Base-by-base conservation (phyloP, 169 alveolate species). In the Plasmodium inui region DNA sequence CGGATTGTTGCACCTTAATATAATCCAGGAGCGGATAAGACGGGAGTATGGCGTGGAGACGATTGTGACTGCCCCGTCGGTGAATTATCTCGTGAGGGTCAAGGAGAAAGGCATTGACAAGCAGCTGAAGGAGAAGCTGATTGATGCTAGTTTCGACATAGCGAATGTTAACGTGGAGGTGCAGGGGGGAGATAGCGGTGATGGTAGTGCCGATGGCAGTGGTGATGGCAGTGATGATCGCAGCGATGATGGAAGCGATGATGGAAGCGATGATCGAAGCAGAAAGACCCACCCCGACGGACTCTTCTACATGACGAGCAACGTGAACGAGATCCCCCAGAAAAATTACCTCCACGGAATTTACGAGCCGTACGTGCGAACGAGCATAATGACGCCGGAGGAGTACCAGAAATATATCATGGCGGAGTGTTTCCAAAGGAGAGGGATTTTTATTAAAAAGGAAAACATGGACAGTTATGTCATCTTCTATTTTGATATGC, bases 1-100 rank as follows among this genome's bases (percentile, higher is more conserved):
- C 67, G 99, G 99, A 19, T 82, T 98, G 89, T 94, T 98, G 55
- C 99, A 98, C 95, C 84, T 98, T 97, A 99, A 98, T 94, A 98
- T 98, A 30, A 97, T 98, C 44, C 97, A 97, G 92, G 98, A 98
- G 90, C 95, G 99, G 93, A 92, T 98, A n/a, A 98, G 96, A 79
- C 96, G 98, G 72, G 99, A 97, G 84, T 96, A 96, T 91, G 95
- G 96, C 71, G 86, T 97, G n/a, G 96, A 95, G n/a, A 97, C 97
- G 6, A 95, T 98, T 32, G 96, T 98, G 32, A 98, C 99, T 0
- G 95, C 98, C 3, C 99, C 99, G 6, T 96, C 98, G 28, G 99
- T 97, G 0, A 94, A 96, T 37, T 97, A 96, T 78, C 89, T 94
- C 85, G 92, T 95, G 12, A 74, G 73, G 22, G 67, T 95, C 14